Evolutionary conservation across 2,329 filamentous ascomycete genomes (phyloP).

Genomic region (Ophiostoma sp.): DNA sequence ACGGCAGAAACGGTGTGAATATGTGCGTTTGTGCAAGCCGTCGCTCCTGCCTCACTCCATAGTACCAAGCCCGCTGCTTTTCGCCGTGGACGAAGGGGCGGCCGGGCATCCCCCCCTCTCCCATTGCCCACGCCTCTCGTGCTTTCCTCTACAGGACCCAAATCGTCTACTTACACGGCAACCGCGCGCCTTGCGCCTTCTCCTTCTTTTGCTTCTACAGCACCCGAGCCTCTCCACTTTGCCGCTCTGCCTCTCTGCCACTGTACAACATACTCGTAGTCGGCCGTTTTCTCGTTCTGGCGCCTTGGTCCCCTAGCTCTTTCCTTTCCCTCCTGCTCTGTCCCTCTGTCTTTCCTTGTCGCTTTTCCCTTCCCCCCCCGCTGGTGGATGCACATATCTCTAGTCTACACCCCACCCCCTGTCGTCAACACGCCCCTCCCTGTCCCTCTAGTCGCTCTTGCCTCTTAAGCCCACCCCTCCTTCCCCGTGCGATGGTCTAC

Average conservation of each 20-base stretch:
- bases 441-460: not conserved
- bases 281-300: slow-evolving; percentile 2
- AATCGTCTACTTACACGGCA: slow-evolving; percentile 19
- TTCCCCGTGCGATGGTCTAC: slow-evolving; percentile 18
- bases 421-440: slow-evolving; percentile 14
- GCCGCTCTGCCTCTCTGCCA: not conserved
- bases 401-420: not conserved
- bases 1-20: not conserved
- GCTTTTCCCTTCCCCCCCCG: not conserved
- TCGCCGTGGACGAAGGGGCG: slow-evolving; percentile 1
- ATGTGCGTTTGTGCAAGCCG: not conserved
- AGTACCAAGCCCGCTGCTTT: not conserved
- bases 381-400: slow-evolving; percentile 6
- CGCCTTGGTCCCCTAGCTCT: not conserved
- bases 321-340: not conserved
- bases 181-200: slow-evolving; percentile 21
- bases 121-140: slow-evolving; percentile 8
- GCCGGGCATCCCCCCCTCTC: not conserved
- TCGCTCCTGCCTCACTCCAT: slow-evolving; percentile 1
- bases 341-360: not conserved
- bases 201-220: slow-evolving; percentile 14
- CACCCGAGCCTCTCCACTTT: not conserved
- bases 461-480: slow-evolving; percentile 14
- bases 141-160: slow-evolving; percentile 16
- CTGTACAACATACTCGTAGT: not conserved